These are phyloP conservation scores for Myriosclerotinia scirpicola DNA, from an alignment of 2,329 filamentous ascomycete species.

Conservation along the genomic window DNA sequence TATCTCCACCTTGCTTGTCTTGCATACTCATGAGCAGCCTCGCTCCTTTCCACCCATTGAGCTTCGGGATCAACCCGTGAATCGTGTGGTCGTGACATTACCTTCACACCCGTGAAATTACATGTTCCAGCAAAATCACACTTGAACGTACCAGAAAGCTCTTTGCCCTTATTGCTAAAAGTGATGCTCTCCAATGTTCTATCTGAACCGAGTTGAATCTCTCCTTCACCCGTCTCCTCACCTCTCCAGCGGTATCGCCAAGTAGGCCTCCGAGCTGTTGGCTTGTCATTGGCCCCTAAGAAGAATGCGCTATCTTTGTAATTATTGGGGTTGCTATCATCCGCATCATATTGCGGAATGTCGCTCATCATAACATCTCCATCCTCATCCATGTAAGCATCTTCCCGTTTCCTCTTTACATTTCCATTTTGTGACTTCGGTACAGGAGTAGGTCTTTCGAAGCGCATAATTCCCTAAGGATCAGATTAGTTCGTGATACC, in stretches of 20 bases:
- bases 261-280: conserved; percentile 27
- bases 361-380: conserved; percentile 23
- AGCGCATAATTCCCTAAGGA: conserved; percentile 27
- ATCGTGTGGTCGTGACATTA: not conserved
- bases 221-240: conserved; percentile 30
- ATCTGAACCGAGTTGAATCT: conserved; percentile 28
- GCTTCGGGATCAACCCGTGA: conserved; percentile 24
- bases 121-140: conserved; percentile 22
- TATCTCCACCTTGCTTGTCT: conserved; percentile 20
- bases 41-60: conserved; percentile 26
- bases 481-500: not conserved
- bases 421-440: conserved; percentile 13
- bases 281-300: conserved; percentile 26
- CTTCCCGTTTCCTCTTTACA: conserved; percentile 25
- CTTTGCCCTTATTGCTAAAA: conserved; percentile 27
- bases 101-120: conserved; percentile 28
- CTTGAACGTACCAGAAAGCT: conserved; percentile 28
- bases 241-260: conserved; percentile 32
- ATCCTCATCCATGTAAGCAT: conserved; percentile 24
- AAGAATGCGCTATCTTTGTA: conserved; percentile 25
- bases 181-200: conserved; percentile 22
- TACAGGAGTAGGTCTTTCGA: conserved; percentile 28
- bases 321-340: not conserved
- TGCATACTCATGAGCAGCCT: conserved; percentile 26
- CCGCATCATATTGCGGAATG: conserved; percentile 6